Conservation (phyloP, 441 rosid genomes). For the Gossypium davidsonii region DNA sequence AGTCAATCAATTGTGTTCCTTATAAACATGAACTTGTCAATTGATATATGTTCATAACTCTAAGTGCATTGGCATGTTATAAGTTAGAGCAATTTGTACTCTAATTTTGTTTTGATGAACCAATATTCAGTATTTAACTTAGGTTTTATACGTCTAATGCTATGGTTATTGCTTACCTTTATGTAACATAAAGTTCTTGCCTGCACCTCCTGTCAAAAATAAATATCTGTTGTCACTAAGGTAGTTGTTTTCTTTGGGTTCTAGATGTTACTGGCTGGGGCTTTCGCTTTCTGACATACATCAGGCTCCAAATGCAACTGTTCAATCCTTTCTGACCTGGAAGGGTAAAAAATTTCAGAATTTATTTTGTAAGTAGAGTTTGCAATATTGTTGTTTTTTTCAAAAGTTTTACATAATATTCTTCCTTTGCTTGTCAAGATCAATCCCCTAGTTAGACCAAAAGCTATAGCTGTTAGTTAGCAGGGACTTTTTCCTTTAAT, state of each 20-base stretch:
- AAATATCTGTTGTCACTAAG: neutral
- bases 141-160: neutral
- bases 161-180: neutral
- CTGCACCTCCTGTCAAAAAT: neutral
- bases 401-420: neutral
- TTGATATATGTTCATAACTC: neutral
- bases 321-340: neutral
- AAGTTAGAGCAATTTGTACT: neutral
- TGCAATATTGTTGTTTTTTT: neutral
- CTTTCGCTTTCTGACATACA: neutral
- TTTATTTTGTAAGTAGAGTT: constrained; percentile 14
- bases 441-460: no score
- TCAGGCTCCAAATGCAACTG: neutral
- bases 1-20: neutral
- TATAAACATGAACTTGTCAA: neutral
- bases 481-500: no score
- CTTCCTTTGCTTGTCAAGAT: neutral
- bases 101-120: neutral
- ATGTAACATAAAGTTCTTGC: neutral
- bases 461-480: no score
- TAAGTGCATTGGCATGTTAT: neutral
- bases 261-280: constrained; percentile 10
- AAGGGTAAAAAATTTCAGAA: constrained; percentile 10
- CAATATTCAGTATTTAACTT: neutral
- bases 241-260: constrained; percentile 11